phyloP scores from a whole-genome alignment of 805 yeast species.

The Wickerhamomyces hampshirensis region DNA sequence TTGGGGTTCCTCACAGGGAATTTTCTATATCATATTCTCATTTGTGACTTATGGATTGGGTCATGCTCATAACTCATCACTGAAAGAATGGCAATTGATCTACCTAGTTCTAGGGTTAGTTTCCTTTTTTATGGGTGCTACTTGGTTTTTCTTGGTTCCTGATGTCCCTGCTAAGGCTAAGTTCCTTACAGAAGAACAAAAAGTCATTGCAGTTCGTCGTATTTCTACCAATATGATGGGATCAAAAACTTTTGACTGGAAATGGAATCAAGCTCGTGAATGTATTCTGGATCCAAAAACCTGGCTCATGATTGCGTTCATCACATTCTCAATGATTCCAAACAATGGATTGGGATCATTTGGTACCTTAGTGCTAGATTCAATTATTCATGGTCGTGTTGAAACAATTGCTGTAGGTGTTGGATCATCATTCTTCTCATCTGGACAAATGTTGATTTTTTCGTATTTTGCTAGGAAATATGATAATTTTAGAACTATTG shows the following conservation, averaged over 20 bases:
- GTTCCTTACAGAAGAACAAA: conserved; percentile 1
- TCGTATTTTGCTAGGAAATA: not conserved
- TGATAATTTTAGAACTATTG: not conserved
- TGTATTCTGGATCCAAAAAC: not conserved
- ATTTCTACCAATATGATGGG: conserved; percentile 1
- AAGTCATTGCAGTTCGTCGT: not conserved
- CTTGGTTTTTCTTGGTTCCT: not conserved
- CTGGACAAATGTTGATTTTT: not conserved
- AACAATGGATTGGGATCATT: conserved; percentile 1
- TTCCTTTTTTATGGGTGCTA: conserved; percentile 1
- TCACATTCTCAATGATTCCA: conserved; percentile 1
- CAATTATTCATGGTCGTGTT: not conserved
- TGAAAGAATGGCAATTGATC: conserved; percentile 1
- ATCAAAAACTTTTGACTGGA: conserved; percentile 1
- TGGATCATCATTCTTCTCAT: not conserved
- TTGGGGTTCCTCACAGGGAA: conserved; percentile 2
- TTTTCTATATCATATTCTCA: not conserved
- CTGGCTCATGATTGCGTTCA: conserved; percentile 1
- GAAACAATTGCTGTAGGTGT: not conserved
- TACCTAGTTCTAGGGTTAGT: not conserved
- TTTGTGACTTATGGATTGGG: conserved; percentile 1
- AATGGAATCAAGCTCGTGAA: conserved; percentile 1
- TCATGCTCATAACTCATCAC: not conserved
- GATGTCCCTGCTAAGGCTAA: conserved; percentile 3
- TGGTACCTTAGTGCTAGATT: not conserved